These are phyloP conservation scores for Talaromyces trachyspermus DNA, from an alignment of 495 filamentous ascomycete species.

Conservation along the genomic window DNA sequence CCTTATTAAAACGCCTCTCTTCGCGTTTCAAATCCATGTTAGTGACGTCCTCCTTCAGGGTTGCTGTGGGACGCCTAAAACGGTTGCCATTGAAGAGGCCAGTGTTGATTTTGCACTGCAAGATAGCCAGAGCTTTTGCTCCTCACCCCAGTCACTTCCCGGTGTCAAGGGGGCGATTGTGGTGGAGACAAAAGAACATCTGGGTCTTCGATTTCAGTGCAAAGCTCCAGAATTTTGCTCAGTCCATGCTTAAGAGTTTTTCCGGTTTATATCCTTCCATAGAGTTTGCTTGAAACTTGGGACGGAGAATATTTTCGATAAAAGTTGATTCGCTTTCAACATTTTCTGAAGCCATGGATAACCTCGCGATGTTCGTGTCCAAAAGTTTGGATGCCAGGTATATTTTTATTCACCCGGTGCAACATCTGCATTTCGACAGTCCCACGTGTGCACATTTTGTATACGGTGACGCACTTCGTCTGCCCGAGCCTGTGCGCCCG, in stretches of 20 bases:
- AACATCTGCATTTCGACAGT: conserved; percentile 61
- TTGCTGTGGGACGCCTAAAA: not conserved
- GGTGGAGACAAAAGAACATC: too few species aligned
- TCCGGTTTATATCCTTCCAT: too few species aligned
- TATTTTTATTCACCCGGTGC: conserved; percentile 58
- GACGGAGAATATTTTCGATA: not conserved
- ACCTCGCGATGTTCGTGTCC: conserved; percentile 19
- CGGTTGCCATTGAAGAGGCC: not conserved
- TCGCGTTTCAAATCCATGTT: conserved; percentile 15
- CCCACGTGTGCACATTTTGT: conserved; percentile 51
- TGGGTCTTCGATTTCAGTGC: too few species aligned
- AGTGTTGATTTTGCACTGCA: too few species aligned
- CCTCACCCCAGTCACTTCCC: too few species aligned
- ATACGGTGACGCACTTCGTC: conserved; percentile 48
- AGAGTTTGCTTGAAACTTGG: too few species aligned
- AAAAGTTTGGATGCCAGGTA: conserved; percentile 58
- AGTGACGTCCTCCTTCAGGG: conserved; percentile 11
- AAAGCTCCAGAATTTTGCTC: too few species aligned
- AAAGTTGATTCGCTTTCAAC: conserved; percentile 10
- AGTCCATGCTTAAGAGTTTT: too few species aligned
- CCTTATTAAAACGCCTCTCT: conserved; percentile 17
- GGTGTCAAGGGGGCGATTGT: too few species aligned
- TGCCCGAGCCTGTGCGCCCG: conserved; percentile 56
- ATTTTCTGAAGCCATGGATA: conserved; percentile 5
- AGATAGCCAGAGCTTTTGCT: too few species aligned